Evolutionary conservation across 2,329 filamentous ascomycete genomes (phyloP), one percentile per base, ranked within the genome.

Genomic region (Aspergillus pseudotamarii): DNA sequence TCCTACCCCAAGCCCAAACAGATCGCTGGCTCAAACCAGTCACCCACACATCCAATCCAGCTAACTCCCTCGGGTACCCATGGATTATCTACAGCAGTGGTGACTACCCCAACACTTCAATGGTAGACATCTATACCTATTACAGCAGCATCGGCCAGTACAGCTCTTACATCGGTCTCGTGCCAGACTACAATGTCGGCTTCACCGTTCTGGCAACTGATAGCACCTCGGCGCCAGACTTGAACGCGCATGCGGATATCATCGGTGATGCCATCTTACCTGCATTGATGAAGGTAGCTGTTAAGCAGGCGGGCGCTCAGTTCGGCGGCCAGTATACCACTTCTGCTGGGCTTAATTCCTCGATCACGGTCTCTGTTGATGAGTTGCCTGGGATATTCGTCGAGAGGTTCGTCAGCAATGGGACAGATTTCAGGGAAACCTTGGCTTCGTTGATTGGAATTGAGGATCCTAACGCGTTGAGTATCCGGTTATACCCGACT

Each of bases 21-120:
- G 72, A 75, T 11, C 73, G 71, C 53, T 82, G 79, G 80, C 67
- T 82, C 48, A 79, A 81, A 60, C 80, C 79, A 0, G 73, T 73
- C 6, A 66, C 78, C 2, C 76, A 78, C 66, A 80, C 77, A 3
- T 73, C 75, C 1, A 71, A 70, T 6, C 64, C 74, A 0, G 62
- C 70, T 4, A 75, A 75, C 59, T 73, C 78, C 4, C 64, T 78
- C 16, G 79, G 80, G 14, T 66, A 67, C 12, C 73, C 75, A 3
- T 81, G 77, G 76, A 75, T 80, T 58, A 80, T 81, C 53, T 78
- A 70, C 63, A 66, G 65, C 19, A 54, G 48, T n/a, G 61, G 61
- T 21, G 38, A 64, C 10, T 70, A 70, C 36, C 66, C 64, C 6
- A 41, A 66, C 0, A 71, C 68, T 16, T 69, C 69, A 4, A 68